Conservation (phyloP, 345 rosid species). For the Aquilaria yunnanensis region DNA sequence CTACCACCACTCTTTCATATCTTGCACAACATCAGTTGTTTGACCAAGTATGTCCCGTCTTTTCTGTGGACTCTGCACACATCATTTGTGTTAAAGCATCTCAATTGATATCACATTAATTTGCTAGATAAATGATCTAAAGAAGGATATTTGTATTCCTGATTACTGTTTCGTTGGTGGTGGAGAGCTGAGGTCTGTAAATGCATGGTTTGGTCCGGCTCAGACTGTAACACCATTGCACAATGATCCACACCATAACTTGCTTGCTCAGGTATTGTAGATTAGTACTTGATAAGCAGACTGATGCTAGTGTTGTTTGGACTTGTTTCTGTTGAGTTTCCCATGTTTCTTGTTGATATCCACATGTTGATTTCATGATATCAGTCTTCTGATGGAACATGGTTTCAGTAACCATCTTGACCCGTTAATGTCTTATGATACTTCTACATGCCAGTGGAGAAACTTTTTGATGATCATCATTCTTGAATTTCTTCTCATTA, state of each 20-base stretch:
- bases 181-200: slow-evolving; percentile 81
- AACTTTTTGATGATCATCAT: no score
- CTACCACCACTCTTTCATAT: slow-evolving; percentile 56
- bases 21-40: slow-evolving; percentile 96
- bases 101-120: slow-evolving; percentile 11
- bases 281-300: background rate
- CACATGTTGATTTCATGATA: no score
- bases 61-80: slow-evolving; percentile 5
- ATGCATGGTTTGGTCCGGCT: slow-evolving; percentile 98
- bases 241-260: slow-evolving; percentile 98
- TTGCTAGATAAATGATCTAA: slow-evolving; percentile 76
- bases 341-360: background rate
- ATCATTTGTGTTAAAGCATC: slow-evolving; percentile 12
- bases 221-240: slow-evolving; percentile 96
- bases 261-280: slow-evolving; percentile 76
- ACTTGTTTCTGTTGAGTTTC: background rate
- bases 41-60: slow-evolving; percentile 55
- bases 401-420: no score
- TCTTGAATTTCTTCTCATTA: background rate
- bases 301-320: no score
- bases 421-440: no score
- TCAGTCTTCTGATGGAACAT: background rate
- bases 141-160: slow-evolving; percentile 76
- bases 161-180: slow-evolving; percentile 95
- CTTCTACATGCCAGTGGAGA: no score